Conservation (phyloP, 805 yeast genomes). For the Starmerella gropengiesseri region DNA sequence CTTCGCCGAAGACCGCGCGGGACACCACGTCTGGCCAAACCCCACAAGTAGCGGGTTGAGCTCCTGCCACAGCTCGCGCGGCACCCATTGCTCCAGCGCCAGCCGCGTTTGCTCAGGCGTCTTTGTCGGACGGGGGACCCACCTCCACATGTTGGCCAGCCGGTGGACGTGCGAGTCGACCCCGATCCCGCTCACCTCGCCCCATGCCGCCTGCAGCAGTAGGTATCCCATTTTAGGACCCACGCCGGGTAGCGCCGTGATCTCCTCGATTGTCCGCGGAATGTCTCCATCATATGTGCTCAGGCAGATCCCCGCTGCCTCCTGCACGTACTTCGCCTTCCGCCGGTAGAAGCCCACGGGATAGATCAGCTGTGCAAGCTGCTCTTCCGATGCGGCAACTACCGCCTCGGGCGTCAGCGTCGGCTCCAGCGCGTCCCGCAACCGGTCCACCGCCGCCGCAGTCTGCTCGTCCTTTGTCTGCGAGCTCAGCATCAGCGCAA, state of each 20-base stretch:
- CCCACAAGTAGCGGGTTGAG: conserved; percentile 83
- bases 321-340: conserved; percentile 60
- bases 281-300: conserved; percentile 52
- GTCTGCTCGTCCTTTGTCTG: conserved; percentile 89
- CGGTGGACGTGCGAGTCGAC: conserved; percentile 88
- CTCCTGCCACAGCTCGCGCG: conserved; percentile 64
- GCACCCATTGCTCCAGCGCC: conserved; percentile 64
- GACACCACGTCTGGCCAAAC: conserved; percentile 82
- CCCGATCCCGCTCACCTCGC: conserved; percentile 66
- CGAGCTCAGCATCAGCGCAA: conserved; percentile 77
- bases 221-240: conserved; percentile 93
- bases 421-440: conserved; percentile 42
- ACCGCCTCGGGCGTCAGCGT: conserved; percentile 28
- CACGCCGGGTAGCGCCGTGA: conserved; percentile 72
- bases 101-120: conserved; percentile 70
- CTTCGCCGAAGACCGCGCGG: conserved; percentile 36
- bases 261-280: conserved; percentile 57
- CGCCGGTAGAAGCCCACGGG: conserved; percentile 82
- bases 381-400: conserved; percentile 33
- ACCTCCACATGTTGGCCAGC: conserved; percentile 64
- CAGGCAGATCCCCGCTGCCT: conserved; percentile 44
- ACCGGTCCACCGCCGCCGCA: conserved; percentile 52
- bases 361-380: conserved; percentile 53
- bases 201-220: conserved; percentile 75
- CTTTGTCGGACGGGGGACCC: conserved; percentile 44